Percentiles rank a stretch among this genome's conserved stretches.
Evolutionary conservation across 305 asterid species (phyloP).

Genomic region (Solanum hybrid): DNA sequence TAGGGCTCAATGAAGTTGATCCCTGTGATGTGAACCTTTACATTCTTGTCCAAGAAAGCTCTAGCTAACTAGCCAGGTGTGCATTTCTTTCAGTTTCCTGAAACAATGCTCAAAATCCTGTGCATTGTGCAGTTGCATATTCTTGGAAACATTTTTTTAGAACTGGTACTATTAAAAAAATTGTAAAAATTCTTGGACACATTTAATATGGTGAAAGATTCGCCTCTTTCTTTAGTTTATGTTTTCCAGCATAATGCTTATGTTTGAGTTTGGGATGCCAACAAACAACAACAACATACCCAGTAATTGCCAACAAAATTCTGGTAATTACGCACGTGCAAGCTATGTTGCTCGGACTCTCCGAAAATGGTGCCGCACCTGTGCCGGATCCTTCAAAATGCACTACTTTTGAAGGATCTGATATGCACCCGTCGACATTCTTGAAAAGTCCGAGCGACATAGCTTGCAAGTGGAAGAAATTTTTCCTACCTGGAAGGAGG

Average conservation of each 20-base stretch:
- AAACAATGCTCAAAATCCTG: not conserved
- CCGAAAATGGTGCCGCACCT: not conserved
- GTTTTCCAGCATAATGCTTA: not conserved
- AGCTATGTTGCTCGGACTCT: not conserved
- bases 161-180: not conserved
- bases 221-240: not conserved
- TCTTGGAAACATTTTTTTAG: not conserved
- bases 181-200: not conserved
- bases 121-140: conserved; percentile 20
- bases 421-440: not conserved
- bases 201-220: not conserved
- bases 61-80: not conserved
- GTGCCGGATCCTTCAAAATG: not conserved
- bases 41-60: conserved; percentile 33
- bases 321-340: not conserved
- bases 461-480: not conserved
- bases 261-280: not conserved
- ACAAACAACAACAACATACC: not conserved
- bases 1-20: not conserved
- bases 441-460: not conserved
- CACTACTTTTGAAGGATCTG: not conserved
- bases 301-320: not conserved
- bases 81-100: conserved; percentile 3
- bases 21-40: conserved; percentile 3
- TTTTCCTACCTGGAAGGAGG: not conserved